Evolutionary conservation across 352 stramenopile species (phyloP).

Genomic region (Globisporangium takayamanum): DNA sequence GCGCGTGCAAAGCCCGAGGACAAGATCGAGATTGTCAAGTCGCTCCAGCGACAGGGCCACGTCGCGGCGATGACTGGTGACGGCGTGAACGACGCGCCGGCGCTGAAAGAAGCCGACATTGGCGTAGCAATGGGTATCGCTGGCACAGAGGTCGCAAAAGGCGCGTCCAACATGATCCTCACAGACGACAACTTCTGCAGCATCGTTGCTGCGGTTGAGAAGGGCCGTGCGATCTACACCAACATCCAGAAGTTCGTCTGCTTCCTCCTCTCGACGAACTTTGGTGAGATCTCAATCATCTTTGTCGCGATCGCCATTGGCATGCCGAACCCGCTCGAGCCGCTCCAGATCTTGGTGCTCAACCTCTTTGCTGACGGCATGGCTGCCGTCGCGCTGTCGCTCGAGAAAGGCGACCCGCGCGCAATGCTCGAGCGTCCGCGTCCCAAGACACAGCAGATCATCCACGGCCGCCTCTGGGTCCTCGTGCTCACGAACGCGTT

Average conservation of each 20-base stretch:
- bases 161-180: slow-evolving; percentile 97
- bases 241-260: slow-evolving; percentile 98
- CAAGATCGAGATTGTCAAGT: slow-evolving; percentile 13
- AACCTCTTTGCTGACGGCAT: slow-evolving; percentile 97
- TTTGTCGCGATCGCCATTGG: slow-evolving; percentile 58
- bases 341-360: slow-evolving; percentile 97
- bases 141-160: slow-evolving; percentile 96
- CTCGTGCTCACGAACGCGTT: slow-evolving; percentile 59
- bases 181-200: slow-evolving; percentile 98
- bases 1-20: slow-evolving; percentile 9
- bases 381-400: slow-evolving; percentile 59
- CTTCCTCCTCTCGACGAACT: slow-evolving; percentile 98
- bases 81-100: slow-evolving; percentile 98
- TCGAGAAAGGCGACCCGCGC: slow-evolving; percentile 56
- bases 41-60: slow-evolving; percentile 10
- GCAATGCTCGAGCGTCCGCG: slow-evolving; percentile 68
- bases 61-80: slow-evolving; percentile 92
- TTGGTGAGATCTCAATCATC: slow-evolving; percentile 91
- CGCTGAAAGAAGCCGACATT: slow-evolving; percentile 41
- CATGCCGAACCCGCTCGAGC: slow-evolving; percentile 85
- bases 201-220: slow-evolving; percentile 96
- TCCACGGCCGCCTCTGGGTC: slow-evolving; percentile 61
- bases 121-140: slow-evolving; percentile 95
- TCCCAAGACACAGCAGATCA: slow-evolving; percentile 44
- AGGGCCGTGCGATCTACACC: slow-evolving; percentile 95